Percentiles rank a stretch among this genome's conserved stretches.
Conservation (phyloP, 1,284 basidiomycete genomes). For the Ganoderma lucidum region DNA sequence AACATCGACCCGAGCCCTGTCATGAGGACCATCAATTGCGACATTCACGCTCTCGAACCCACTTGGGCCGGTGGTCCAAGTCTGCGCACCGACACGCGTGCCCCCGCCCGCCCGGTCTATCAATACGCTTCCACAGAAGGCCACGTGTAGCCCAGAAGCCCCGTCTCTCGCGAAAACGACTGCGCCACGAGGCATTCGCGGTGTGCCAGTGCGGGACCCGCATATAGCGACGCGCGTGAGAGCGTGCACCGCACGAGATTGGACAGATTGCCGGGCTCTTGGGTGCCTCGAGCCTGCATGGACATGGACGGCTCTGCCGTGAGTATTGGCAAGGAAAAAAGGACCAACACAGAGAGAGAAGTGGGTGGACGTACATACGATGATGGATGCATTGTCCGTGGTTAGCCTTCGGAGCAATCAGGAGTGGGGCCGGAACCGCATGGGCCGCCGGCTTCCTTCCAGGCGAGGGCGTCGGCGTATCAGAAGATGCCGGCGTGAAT, state of each 20-base stretch:
- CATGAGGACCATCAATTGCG: background rate
- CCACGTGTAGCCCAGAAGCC: constrained; percentile 5
- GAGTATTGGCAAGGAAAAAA: background rate
- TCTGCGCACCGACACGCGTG: background rate
- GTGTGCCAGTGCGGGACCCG: background rate
- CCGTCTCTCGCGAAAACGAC: background rate
- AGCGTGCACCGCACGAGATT: background rate
- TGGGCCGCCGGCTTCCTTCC: background rate
- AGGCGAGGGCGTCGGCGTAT: background rate
- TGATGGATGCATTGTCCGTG: background rate
- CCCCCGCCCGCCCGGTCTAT: background rate
- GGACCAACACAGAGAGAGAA: background rate
- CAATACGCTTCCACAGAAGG: background rate
- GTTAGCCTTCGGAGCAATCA: background rate
- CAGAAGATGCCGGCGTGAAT: constrained; percentile 5
- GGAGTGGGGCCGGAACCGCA: background rate
- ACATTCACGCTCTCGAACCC: background rate
- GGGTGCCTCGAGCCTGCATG: background rate
- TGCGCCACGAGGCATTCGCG: constrained; percentile 1
- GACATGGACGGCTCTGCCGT: background rate
- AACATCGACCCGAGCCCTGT: background rate
- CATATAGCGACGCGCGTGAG: background rate
- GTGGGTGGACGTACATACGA: background rate
- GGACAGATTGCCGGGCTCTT: background rate
- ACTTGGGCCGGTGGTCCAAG: background rate